These are phyloP conservation scores for Metroxylon sagu DNA, from an alignment of 176 grass and related monocot species.

Conservation along the genomic window DNA sequence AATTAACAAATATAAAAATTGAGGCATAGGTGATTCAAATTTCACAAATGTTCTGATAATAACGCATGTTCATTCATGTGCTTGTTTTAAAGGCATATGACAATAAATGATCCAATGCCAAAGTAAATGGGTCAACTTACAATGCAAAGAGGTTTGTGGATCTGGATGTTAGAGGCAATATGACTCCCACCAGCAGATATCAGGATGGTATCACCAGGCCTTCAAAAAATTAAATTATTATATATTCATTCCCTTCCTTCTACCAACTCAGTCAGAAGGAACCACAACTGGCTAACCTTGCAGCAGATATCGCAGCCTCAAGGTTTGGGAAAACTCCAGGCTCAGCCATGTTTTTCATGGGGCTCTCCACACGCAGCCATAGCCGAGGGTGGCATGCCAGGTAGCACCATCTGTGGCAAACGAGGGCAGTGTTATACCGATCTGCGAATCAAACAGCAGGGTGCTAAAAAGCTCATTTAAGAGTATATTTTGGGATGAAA, in stretches of 20 bases:
- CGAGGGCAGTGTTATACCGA: slow-evolving; percentile 98
- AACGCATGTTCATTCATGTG: no score
- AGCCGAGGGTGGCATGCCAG: slow-evolving; percentile 81
- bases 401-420: slow-evolving; percentile 96
- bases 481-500: background rate
- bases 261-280: background rate
- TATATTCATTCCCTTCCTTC: background rate
- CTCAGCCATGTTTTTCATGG: slow-evolving; percentile 50
- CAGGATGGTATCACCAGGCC: slow-evolving; percentile 95
- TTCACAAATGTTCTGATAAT: no score
- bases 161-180: slow-evolving; percentile 76
- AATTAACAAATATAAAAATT: no score
- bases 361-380: slow-evolving; percentile 88
- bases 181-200: slow-evolving; percentile 61
- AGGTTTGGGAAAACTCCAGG: slow-evolving; percentile 76
- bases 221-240: slow-evolving; percentile 35
- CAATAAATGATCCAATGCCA: background rate
- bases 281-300: slow-evolving; percentile 44
- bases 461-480: slow-evolving; percentile 63
- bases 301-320: slow-evolving; percentile 75
- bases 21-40: no score
- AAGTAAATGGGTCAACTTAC: slow-evolving; percentile 49
- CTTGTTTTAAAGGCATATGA: background rate
- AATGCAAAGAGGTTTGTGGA: slow-evolving; percentile 93
- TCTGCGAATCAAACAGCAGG: slow-evolving; percentile 74